These are phyloP conservation scores for Kuraishia molischiana DNA, from an alignment of 805 yeast species.

Conservation along the genomic window DNA sequence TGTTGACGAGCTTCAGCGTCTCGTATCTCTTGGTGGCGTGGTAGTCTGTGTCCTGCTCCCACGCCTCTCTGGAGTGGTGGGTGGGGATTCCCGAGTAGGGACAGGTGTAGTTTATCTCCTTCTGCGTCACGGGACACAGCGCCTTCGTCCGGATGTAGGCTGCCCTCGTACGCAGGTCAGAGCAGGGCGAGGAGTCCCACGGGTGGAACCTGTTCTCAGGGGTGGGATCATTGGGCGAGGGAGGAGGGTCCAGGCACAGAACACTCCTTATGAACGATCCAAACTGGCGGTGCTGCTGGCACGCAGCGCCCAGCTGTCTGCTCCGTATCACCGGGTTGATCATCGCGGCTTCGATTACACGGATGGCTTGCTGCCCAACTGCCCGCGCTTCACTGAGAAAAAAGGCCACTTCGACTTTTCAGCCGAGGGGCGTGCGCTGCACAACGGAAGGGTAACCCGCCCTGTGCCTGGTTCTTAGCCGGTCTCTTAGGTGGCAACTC, in stretches of 20 bases:
- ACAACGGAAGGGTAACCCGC: too few relatives aligned
- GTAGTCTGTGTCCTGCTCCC: constrained; percentile 72
- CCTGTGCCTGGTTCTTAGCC: too few relatives aligned
- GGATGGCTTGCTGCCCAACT: too few relatives aligned
- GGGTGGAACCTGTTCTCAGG: constrained; percentile 66
- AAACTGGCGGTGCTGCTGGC: constrained; percentile 12
- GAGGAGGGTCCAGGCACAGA: constrained; percentile 46
- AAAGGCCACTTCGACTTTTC: too few relatives aligned
- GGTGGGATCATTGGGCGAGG: constrained; percentile 58
- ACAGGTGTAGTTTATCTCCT: constrained; percentile 76
- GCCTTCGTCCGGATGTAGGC: constrained; percentile 84
- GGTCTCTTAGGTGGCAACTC: too few relatives aligned
- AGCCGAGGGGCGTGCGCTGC: too few relatives aligned
- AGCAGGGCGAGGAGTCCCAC: constrained; percentile 90
- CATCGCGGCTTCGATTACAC: too few relatives aligned
- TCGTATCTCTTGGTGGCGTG: constrained; percentile 61
- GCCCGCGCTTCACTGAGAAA: too few relatives aligned
- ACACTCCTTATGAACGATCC: constrained; percentile 25
- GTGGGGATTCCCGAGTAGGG: constrained; percentile 96
- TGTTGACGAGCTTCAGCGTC: constrained; percentile 74
- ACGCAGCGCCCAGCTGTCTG: too few relatives aligned
- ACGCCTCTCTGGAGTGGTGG: constrained; percentile 82
- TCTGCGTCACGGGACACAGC: constrained; percentile 80
- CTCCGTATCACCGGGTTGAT: too few relatives aligned
- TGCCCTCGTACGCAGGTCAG: constrained; percentile 83